Evolutionary conservation across 208 protist species (phyloP).

Genomic region (Leishmania aethiopica): DNA sequence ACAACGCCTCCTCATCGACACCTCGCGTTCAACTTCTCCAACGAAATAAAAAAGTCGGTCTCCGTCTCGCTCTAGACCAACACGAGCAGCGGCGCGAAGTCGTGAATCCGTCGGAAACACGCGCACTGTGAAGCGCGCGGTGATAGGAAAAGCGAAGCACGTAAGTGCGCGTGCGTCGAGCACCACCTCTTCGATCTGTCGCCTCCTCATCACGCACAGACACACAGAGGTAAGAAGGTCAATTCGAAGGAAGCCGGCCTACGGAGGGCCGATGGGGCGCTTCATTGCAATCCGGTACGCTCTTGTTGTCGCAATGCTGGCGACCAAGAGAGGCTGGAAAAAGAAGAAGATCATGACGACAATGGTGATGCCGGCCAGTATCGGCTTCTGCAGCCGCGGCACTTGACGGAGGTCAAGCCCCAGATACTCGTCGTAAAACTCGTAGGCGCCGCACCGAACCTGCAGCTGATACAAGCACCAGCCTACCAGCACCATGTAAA

Average conservation of each 20-base stretch:
- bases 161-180: neutral
- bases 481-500: slow-evolving; percentile 81
- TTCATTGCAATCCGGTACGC: slow-evolving; percentile 83
- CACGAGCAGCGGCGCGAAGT: neutral
- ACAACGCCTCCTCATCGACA: neutral
- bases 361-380: slow-evolving; percentile 64
- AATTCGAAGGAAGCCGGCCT: neutral
- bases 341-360: slow-evolving; percentile 78
- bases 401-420: slow-evolving; percentile 84
- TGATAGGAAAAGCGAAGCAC: neutral
- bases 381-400: slow-evolving; percentile 72
- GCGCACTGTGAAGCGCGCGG: neutral
- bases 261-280: slow-evolving; percentile 85
- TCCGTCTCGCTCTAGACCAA: neutral
- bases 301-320: slow-evolving; percentile 81
- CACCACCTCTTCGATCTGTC: neutral
- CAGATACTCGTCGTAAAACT: slow-evolving; percentile 90
- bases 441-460: slow-evolving; percentile 61
- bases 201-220: neutral
- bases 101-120: neutral
- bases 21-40: neutral
- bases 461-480: slow-evolving; percentile 78
- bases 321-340: slow-evolving; percentile 80
- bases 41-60: neutral
- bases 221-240: neutral